Percentiles rank a stretch among this genome's conserved stretches.
Conservation (phyloP, 495 filamentous ascomycete species). For the Pseudomonodictys pantanalensis region DNA sequence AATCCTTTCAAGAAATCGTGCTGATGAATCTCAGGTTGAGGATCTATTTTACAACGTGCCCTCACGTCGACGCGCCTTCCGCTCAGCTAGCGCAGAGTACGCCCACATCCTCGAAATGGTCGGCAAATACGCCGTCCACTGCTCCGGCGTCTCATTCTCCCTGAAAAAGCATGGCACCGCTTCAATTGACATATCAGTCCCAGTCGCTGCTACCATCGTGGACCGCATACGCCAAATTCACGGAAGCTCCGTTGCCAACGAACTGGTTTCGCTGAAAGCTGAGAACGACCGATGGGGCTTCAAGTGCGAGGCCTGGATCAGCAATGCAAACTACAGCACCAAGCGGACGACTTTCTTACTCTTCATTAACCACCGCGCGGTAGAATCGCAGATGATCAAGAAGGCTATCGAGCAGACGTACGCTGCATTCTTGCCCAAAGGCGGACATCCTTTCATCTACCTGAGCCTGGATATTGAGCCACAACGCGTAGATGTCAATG, state of each 20-base stretch:
- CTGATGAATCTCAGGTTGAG: slow-evolving; percentile 60
- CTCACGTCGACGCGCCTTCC: slow-evolving; percentile 81
- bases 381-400: slow-evolving; percentile 86
- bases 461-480: slow-evolving; percentile 93
- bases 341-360: slow-evolving; percentile 86
- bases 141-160: slow-evolving; percentile 82
- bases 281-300: slow-evolving; percentile 79
- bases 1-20: neutral
- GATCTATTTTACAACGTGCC: slow-evolving; percentile 97
- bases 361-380: slow-evolving; percentile 97
- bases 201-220: slow-evolving; percentile 62
- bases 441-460: slow-evolving; percentile 91
- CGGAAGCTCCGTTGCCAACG: slow-evolving; percentile 81
- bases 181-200: slow-evolving; percentile 74
- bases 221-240: slow-evolving; percentile 91
- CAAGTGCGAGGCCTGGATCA: slow-evolving; percentile 74
- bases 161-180: slow-evolving; percentile 96
- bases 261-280: slow-evolving; percentile 73
- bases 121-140: slow-evolving; percentile 93
- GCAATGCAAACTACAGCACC: slow-evolving; percentile 93
- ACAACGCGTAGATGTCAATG: slow-evolving; percentile 90
- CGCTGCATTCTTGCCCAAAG: slow-evolving; percentile 85
- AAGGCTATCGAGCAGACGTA: slow-evolving; percentile 92
- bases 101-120: slow-evolving; percentile 97
- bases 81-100: slow-evolving; percentile 91